These are phyloP conservation scores for Aspergillus chevalieri DNA, from an alignment of 2,329 filamentous ascomycete genomes.

Conservation along the genomic window DNA sequence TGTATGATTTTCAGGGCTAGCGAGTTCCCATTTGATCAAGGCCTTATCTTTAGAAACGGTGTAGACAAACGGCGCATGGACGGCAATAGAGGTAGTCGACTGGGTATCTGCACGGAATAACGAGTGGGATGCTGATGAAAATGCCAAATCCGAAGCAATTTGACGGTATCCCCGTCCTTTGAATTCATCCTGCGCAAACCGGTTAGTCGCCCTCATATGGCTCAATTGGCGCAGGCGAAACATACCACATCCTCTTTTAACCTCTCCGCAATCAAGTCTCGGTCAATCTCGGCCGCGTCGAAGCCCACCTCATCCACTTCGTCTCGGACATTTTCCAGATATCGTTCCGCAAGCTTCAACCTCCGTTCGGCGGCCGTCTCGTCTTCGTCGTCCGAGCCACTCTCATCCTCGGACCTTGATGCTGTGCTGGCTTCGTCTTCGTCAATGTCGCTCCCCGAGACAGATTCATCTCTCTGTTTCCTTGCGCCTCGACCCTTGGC, in stretches of 20 bases:
- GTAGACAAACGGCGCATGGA: conserved; percentile 75
- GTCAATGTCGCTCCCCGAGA: conserved; percentile 75
- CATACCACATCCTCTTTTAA: conserved; percentile 77
- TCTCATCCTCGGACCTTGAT: conserved; percentile 42
- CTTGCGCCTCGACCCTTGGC: conserved; percentile 40
- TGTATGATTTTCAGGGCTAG: conserved; percentile 35
- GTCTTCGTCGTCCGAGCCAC: conserved; percentile 61
- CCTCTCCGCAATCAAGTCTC: conserved; percentile 83
- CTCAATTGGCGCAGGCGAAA: conserved; percentile 6
- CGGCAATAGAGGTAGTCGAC: conserved; percentile 71
- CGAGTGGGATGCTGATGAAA: conserved; percentile 60
- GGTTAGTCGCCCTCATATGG: conserved; percentile 6
- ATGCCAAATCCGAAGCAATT: conserved; percentile 67
- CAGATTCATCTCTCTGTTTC: conserved; percentile 63
- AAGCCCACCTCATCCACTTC: conserved; percentile 82
- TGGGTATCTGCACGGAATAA: conserved; percentile 74
- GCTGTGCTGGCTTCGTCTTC: conserved; percentile 53
- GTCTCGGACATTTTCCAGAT: conserved; percentile 81
- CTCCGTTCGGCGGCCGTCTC: conserved; percentile 89
- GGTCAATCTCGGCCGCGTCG: conserved; percentile 88
- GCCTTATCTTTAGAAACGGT: conserved; percentile 80
- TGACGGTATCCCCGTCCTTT: conserved; percentile 85
- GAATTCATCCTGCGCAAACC: conserved; percentile 56
- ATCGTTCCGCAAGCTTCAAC: conserved; percentile 80
- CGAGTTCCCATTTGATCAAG: conserved; percentile 84